phyloP scores from a whole-genome alignment of 2,329 filamentous ascomycete species.

The Fusarium tupiense region DNA sequence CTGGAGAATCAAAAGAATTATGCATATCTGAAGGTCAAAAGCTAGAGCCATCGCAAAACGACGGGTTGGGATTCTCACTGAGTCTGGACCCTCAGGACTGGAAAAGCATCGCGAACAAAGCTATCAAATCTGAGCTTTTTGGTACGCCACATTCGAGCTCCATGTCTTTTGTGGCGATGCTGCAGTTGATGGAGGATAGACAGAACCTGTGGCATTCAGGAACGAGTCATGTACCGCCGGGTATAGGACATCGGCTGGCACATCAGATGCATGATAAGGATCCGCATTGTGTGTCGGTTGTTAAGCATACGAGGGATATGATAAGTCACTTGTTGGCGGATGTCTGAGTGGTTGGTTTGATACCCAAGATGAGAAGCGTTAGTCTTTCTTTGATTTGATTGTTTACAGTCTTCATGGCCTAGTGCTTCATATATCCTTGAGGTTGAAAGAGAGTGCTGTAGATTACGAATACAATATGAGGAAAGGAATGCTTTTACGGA shows the following conservation, averaged over 20 bases:
- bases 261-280: constrained; percentile 33
- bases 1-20: constrained; percentile 26
- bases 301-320: constrained; percentile 39
- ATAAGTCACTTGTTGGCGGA: constrained; percentile 20
- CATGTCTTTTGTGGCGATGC: constrained; percentile 14
- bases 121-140: constrained; percentile 35
- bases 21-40: constrained; percentile 21
- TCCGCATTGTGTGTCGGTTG: constrained; percentile 36
- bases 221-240: neutral
- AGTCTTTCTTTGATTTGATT: neutral
- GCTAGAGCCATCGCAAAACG: neutral
- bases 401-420: neutral
- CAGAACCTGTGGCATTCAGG: constrained; percentile 40
- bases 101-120: constrained; percentile 32
- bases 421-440: neutral
- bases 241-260: constrained; percentile 2
- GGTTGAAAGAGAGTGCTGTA: neutral
- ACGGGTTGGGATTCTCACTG: constrained; percentile 7
- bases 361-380: neutral
- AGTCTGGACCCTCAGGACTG: constrained; percentile 31
- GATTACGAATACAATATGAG: no score
- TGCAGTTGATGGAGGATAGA: constrained; percentile 41
- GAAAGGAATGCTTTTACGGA: neutral
- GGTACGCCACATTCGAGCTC: neutral
- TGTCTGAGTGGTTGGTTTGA: constrained; percentile 1